Percentiles rank a stretch among this genome's conserved stretches.
phyloP scores from a whole-genome alignment of 441 rosid species.

The Gossypium schwendimanii region DNA sequence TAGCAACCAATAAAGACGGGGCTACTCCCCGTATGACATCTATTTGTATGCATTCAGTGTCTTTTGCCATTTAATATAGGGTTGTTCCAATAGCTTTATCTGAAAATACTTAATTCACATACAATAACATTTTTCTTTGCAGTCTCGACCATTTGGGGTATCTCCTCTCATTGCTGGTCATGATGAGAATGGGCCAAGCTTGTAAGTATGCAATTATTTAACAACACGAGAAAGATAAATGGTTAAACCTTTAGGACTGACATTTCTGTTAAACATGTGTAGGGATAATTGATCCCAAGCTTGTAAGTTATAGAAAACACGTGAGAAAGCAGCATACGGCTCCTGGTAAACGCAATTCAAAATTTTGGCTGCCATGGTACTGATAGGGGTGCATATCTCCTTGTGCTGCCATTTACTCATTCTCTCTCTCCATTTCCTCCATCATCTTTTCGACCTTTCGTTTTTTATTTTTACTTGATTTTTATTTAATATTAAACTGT shows the following conservation, averaged over 20 bases:
- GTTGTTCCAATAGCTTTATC: background rate
- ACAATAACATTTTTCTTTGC: slow-evolving; percentile 22
- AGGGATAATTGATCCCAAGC: too few relatives aligned
- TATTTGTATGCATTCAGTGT: background rate
- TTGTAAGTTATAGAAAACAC: too few relatives aligned
- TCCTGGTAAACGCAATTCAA: too few relatives aligned
- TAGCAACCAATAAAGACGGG: background rate
- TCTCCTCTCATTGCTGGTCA: slow-evolving; percentile 97
- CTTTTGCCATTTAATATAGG: background rate
- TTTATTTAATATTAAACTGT: too few relatives aligned
- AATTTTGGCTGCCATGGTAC: too few relatives aligned
- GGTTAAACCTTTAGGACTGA: background rate
- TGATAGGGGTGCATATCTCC: too few relatives aligned
- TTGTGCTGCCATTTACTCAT: too few relatives aligned
- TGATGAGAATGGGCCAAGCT: slow-evolving; percentile 93
- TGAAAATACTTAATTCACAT: slow-evolving; percentile 7
- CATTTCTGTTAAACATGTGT: background rate
- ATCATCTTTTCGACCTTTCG: too few relatives aligned
- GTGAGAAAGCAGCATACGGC: too few relatives aligned
- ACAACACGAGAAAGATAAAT: background rate
- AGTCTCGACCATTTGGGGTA: slow-evolving; percentile 97
- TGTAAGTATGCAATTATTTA: slow-evolving; percentile 40
- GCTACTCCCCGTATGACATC: background rate
- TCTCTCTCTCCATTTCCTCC: too few relatives aligned
- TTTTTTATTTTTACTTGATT: too few relatives aligned